Evolutionary conservation across 352 stramenopile species (phyloP), one percentile per base, ranked within the genome.

Genomic region (Pythium sukuiense): DNA sequence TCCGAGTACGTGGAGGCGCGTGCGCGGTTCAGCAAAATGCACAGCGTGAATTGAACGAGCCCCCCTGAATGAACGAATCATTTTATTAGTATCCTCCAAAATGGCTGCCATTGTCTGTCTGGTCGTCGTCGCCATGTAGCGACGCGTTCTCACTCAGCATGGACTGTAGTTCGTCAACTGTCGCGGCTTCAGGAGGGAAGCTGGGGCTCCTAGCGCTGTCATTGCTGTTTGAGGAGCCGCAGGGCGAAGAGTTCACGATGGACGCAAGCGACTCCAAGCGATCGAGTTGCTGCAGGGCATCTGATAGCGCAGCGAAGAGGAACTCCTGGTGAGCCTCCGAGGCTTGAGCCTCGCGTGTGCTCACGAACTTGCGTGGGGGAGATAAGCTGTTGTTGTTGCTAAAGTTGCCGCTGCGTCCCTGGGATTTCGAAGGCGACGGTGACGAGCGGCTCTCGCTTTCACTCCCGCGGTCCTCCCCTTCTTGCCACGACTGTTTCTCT

Each of bases 11-110:
- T 95, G 55, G 87, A 95, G 65, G 87, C 87, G n/a, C 80, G 85
- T 49, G 87, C 85, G 30, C 82, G 87, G 18, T 95, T 95, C 73
- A 94, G 85, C 67, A 95, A 95, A 69, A 93, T 95, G 85, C 87
- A 95, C 71, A 93, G 85, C 56, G 87, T 95, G 20, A 94, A 81
- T 24, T 95, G 76, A 45, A 24, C 39, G 20, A 49, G 39, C 24
- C 11, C 41, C 11, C 3, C 20, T 18, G 24, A 6, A 55, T 48
- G 7, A 6, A 55, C 33, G 7, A 20, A 13, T 41, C 16, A 14
- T 27, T 32, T 29, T 56, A 49, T 56, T 54, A 24, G 61, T 50
- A 29, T 60, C 41, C 5, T 55, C 33, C 29, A 48, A 16, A 48
- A 37, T 53, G 16, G 16, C 35, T 37, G 45, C 20, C 41, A 3